Percentiles rank a stretch among this genome's conserved stretches.
Evolutionary conservation across 768 basidiomycete species (phyloP).

Genomic region (Boletus reticuloceps): DNA sequence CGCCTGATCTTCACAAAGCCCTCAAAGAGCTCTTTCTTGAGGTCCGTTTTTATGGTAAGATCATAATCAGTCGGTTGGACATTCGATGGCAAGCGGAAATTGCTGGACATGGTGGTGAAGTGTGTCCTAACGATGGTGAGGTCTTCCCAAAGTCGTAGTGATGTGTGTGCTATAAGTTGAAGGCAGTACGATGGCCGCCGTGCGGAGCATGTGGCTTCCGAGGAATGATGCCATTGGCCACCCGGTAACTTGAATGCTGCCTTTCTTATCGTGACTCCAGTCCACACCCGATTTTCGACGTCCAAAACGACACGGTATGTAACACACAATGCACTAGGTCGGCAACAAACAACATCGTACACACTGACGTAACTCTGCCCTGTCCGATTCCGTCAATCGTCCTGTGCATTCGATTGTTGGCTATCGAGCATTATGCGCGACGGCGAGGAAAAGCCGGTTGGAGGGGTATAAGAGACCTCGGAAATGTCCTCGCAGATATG

Average conservation of each 20-base stretch:
- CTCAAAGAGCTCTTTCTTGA: conserved; percentile 69
- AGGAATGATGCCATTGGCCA: conserved; percentile 13
- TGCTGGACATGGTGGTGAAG: conserved; percentile 14
- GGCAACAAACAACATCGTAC: too few relatives aligned
- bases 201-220: neutral
- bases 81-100: conserved; percentile 58
- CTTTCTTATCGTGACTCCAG: too few relatives aligned
- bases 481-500: conserved; percentile 49
- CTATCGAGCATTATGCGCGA: conserved; percentile 4
- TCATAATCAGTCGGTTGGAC: conserved; percentile 78
- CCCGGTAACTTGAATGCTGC: neutral
- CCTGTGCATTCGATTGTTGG: neutral
- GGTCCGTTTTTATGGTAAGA: conserved; percentile 76
- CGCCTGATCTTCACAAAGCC: conserved; percentile 75
- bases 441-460: conserved; percentile 17
- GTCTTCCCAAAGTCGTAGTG: neutral
- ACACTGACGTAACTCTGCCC: too few relatives aligned
- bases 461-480: conserved; percentile 40
- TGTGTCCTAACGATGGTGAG: conserved; percentile 1
- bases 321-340: too few relatives aligned
- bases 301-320: too few relatives aligned
- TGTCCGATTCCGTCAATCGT: neutral
- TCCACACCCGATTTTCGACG: too few relatives aligned
- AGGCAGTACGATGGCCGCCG: neutral
- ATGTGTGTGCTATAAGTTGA: neutral